These are phyloP conservation scores for Macrolepiota dolichaula DNA, from an alignment of 768 basidiomycete species.

Conservation along the genomic window DNA sequence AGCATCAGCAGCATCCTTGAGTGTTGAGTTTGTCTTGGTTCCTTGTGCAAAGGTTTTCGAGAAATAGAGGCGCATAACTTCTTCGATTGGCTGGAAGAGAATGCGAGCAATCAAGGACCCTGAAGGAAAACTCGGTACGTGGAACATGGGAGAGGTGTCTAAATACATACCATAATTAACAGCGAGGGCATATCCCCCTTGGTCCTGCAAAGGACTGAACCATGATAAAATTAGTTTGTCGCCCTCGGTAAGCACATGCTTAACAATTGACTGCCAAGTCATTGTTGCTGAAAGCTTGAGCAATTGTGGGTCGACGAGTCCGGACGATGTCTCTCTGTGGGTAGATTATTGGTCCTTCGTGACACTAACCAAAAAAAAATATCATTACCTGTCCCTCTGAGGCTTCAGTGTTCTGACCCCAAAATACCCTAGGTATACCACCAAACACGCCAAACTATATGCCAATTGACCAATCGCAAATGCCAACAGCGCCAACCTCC, in stretches of 20 bases:
- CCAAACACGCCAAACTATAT: slow-evolving; percentile 61
- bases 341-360: neutral
- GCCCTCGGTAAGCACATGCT: slow-evolving; percentile 94
- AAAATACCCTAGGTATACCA: slow-evolving; percentile 48
- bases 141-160: neutral
- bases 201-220: slow-evolving; percentile 80
- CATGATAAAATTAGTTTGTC: slow-evolving; percentile 88
- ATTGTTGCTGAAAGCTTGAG: slow-evolving; percentile 74
- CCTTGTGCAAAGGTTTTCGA: slow-evolving; percentile 50
- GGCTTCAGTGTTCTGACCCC: slow-evolving; percentile 18
- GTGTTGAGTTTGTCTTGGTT: slow-evolving; percentile 13
- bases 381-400: neutral
- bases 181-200: slow-evolving; percentile 94
- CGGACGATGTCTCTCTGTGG: slow-evolving; percentile 11
- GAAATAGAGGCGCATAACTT: slow-evolving; percentile 86
- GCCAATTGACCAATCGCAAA: slow-evolving; percentile 85
- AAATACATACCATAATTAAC: slow-evolving; percentile 81
- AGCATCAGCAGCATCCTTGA: slow-evolving; percentile 44
- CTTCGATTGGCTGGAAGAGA: slow-evolving; percentile 93
- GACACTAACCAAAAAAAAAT: neutral
- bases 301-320: slow-evolving; percentile 33
- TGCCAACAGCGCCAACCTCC: slow-evolving; percentile 63
- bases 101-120: slow-evolving; percentile 92
- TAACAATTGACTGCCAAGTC: slow-evolving; percentile 85
- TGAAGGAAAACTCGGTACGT: slow-evolving; percentile 23